Evolutionary conservation across 2,329 filamentous ascomycete genomes (phyloP), one percentile per base, ranked within the genome.

Genomic region (Gyromitra esculenta): DNA sequence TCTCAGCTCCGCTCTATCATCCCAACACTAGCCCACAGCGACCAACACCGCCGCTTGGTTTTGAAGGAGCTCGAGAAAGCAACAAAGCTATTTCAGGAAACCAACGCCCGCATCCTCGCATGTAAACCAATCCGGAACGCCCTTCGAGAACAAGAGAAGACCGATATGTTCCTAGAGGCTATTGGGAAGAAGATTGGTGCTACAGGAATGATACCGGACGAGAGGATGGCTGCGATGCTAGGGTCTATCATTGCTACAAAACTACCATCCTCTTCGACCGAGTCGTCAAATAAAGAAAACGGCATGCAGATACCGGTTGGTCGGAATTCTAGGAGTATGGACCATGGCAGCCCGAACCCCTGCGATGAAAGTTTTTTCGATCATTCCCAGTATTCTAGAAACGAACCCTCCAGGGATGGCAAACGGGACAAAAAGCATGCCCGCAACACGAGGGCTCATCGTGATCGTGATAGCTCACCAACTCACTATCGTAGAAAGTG

Each of bases 121-220:
- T 76, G 66, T 39, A 76, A 71, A 43, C 66, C 57, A 1, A 76
- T 71, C 21, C 54, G 66, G 21, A 45, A 62, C 5, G 65, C 37
- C 1, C 64, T 70, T 11, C 59, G 35, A 43, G 71, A 62, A 11
- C 54, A 74, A 25, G 67, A 62, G 48, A 75, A 66, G 59, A 75
- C 59, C 2, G 57, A 71, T n/a, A 13, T 56, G 5, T 63, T 75
- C 35, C 35, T 72, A 21, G 67, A 59, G 6, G 66, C 50, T 43
- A 50, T 64, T 15, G 62, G n/a, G 39, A 66, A 21, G 39, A 72
- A 43, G 59, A 62, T 71, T 43, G 65, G 35, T 21, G 48, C 21
- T 1, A 43, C 50, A 18, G 25, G 45, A 6, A 39, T 54, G 1
- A 41, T 66, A 50, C 8, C 37, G 15, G 41, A 50, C 21, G 67